Evolutionary conservation across 345 rosid genomes (phyloP).

Genomic region (Mercurialis annua): DNA sequence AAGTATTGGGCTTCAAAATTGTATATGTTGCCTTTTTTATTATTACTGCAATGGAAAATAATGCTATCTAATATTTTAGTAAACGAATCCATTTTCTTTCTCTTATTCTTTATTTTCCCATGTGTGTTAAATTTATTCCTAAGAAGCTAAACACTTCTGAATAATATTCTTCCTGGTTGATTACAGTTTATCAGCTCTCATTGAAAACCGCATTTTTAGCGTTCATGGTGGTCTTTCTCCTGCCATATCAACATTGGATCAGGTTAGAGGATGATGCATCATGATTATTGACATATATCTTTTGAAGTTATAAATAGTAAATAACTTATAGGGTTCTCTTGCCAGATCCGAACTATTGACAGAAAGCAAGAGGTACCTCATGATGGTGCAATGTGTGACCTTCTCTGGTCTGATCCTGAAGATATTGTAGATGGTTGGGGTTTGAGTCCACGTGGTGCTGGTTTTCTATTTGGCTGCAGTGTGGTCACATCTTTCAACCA

Average conservation of each 20-base stretch:
- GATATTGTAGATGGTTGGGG: slow-evolving; percentile 98
- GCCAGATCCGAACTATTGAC: slow-evolving; percentile 86
- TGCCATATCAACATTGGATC: slow-evolving; percentile 82
- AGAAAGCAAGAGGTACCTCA: slow-evolving; percentile 99
- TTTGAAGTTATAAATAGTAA: slow-evolving; percentile 7
- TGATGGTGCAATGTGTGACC: slow-evolving; percentile 99
- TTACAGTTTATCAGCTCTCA: slow-evolving; percentile 84
- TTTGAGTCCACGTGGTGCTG: slow-evolving; percentile 96
- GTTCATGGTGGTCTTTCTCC: slow-evolving; percentile 99
- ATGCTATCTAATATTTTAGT: neutral
- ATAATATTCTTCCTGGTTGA: slow-evolving; percentile 13
- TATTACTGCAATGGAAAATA: neutral
- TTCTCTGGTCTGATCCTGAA: slow-evolving; percentile 99
- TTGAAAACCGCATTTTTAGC: slow-evolving; percentile 86
- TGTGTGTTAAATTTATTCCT: slow-evolving; percentile 1
- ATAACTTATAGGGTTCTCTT: slow-evolving; percentile 15
- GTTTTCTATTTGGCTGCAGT: slow-evolving; percentile 85
- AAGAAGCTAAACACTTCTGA: neutral
- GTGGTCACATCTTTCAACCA: slow-evolving; percentile 88
- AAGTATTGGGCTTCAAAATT: neutral
- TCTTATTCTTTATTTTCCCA: neutral
- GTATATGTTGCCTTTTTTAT: neutral
- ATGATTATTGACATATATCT: slow-evolving; percentile 16
- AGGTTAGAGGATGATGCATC: slow-evolving; percentile 48
- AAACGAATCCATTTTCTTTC: neutral